Conservation (phyloP, 305 asterid genomes). For the Fraxinus latifolia region DNA sequence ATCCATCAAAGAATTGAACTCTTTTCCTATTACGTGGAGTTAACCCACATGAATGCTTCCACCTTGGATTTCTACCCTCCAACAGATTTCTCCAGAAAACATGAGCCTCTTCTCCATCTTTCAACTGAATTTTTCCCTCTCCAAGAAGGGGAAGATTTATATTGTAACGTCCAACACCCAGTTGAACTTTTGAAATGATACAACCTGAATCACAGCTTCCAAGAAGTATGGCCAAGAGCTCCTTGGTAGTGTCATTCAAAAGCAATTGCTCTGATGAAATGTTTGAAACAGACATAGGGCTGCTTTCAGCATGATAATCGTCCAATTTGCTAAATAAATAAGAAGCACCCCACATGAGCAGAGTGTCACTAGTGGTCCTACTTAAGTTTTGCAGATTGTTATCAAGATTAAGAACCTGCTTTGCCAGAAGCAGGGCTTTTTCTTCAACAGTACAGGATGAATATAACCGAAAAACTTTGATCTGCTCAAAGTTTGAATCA, state of each 20-base stretch:
- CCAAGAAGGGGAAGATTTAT: slow-evolving; percentile 51
- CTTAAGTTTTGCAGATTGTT: slow-evolving; percentile 41
- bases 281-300: slow-evolving; percentile 29
- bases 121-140: slow-evolving; percentile 49
- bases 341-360: slow-evolving; percentile 87
- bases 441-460: slow-evolving; percentile 79
- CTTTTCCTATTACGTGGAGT: slow-evolving; percentile 71
- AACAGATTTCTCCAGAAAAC: slow-evolving; percentile 73
- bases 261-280: slow-evolving; percentile 45
- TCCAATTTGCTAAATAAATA: slow-evolving; percentile 67
- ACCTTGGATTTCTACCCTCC: slow-evolving; percentile 53
- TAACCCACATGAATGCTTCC: slow-evolving; percentile 57
- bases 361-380: slow-evolving; percentile 44
- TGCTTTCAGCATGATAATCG: slow-evolving; percentile 52
- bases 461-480: slow-evolving; percentile 79
- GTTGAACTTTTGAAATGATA: slow-evolving; percentile 59
- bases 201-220: slow-evolving; percentile 30
- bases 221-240: slow-evolving; percentile 54
- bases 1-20: slow-evolving; percentile 44
- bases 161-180: slow-evolving; percentile 49
- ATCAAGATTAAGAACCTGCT: slow-evolving; percentile 51
- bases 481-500: slow-evolving; percentile 50
- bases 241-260: slow-evolving; percentile 50
- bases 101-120: slow-evolving; percentile 58
- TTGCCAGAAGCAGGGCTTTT: slow-evolving; percentile 58